Evolutionary conservation across 2,329 filamentous ascomycete genomes (phyloP), one percentile per base, ranked within the genome.

Genomic region (Juglanconis sp.): DNA sequence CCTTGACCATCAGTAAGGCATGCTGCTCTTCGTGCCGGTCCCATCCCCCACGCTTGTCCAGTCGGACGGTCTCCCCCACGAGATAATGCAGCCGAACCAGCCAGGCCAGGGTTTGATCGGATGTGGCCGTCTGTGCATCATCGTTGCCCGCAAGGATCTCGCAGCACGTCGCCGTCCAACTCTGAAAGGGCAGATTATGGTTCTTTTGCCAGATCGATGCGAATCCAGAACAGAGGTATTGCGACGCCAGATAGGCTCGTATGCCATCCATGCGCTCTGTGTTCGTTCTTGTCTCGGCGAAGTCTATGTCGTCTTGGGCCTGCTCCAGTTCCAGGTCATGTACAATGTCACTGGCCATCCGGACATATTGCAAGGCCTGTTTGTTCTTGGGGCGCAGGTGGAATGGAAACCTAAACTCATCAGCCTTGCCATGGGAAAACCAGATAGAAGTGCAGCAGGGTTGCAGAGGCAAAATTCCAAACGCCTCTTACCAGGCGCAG

Each of bases 361-460:
- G 75, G 5, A 81, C 66, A 64, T 84, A 84, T 57, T 83, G 81
- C 5, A 75, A 71, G 0, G 76, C 71, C 44, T 82, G 79, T 62
- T 72, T 80, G 63, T 77, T 81, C 60, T 75, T 82, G 2, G 81
- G 81, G 1, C 81, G 72, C 13, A 84, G 71, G 61, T 84, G 81
- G 42, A 81, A 82, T 0, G 81, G 82, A 53, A 83, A 83, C 81
- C 81, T 83, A 55, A 30, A 15, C 17, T 7, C 5, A 24, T 54
- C 17, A 59, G 53, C 35, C 46, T 30, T 13, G 3, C 6, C 24
- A 24, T 24, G n/a, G 6, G 1, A 11, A 42, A 13, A 11, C 38
- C 4, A 5, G 10, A 13, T 42, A 13, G 3, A 32, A 4, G 3
- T 11, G 11, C 6, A 24, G 32, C 17, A 15, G 17, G 8, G 5